Percentiles rank a stretch among this genome's conserved stretches.
Conservation (phyloP, 164 flowering plant genomes). For the Aristolochia californica region DNA sequence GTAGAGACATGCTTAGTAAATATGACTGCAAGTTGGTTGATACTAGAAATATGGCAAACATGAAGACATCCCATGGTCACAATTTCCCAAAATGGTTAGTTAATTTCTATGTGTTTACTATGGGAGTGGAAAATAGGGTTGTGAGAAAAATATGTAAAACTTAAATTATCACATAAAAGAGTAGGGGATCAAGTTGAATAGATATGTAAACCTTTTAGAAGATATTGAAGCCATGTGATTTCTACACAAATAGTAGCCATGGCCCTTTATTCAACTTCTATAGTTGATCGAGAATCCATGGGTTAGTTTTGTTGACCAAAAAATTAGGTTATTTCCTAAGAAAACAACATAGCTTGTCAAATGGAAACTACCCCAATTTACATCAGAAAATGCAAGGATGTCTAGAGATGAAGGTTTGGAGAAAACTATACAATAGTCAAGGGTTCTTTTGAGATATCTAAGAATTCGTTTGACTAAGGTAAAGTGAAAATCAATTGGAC, state of each 20-base stretch:
- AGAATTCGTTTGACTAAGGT: not conserved
- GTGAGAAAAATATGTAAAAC: not conserved
- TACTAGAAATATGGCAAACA: not conserved
- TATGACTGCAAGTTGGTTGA: not conserved
- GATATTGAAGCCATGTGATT: too few species aligned
- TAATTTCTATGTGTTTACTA: not conserved
- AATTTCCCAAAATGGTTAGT: not conserved
- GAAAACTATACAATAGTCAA: not conserved
- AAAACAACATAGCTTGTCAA: not conserved
- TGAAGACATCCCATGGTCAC: not conserved
- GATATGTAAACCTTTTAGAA: too few species aligned
- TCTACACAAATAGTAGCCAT: not conserved
- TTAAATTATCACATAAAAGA: not conserved
- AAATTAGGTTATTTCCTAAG: not conserved
- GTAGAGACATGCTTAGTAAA: not conserved
- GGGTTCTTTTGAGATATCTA: not conserved
- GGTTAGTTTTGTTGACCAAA: not conserved
- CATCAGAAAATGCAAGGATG: not conserved
- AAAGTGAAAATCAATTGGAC: not conserved
- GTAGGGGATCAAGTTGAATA: not conserved
- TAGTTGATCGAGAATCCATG: not conserved
- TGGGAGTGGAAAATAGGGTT: too few species aligned
- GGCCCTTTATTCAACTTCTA: not conserved
- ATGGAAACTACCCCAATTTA: not conserved
- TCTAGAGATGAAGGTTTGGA: not conserved